Base-by-base conservation (phyloP, 306 rosid genomes). In the Cucumis cinereus region DNA sequence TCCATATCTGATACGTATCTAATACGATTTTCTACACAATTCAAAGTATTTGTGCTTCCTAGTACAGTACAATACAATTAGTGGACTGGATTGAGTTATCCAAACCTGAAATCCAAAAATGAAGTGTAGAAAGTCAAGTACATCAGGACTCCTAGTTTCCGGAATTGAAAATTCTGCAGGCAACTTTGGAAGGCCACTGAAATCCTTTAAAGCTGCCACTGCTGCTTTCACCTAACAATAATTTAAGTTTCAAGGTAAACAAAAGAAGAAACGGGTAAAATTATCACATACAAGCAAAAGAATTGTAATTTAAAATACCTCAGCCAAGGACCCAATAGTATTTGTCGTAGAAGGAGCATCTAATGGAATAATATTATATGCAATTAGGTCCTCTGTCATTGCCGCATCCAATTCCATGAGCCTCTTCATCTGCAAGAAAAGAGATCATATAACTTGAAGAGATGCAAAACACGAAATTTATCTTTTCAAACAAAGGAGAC, bases 31-130 rank as follows among this genome's bases (percentile, higher is more conserved):
- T 36, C 8, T 36, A 7, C 8, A 36, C 40, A 36, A 36, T 41
- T 41, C 3, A 41, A 24, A 30, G 35, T 30, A 3, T 30, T 30
- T 30, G 35, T 30, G 35, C 35, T 30, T 30, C 35, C 35, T 30
- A 30, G 35, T 40, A 50, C 10, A 72, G 35, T 45, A 28, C n/a
- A 58, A 26, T 14, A 49, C 5, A 52, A 56, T 28, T 28, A 71
- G 54, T 26, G 14, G 13, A 71, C 24, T 26, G 17, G 28, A 49
- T 13, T 62, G 54, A 50, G 74, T 35, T 35, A 11, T 78, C 82
- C 87, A 67, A 62, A 91, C 98, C 97, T 93, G 98, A 85, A 93
- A 93, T 79, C 97, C 97, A 78, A 93, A 93, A 76, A 83, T 78
- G 82, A 74, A 93, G 76, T 91, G 94, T 83, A 93, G 87, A 83